A percentile compares a stretch with the other conserved stretches of the same genome.
Conservation (phyloP, 768 basidiomycete genomes). For the Macrolepiota dolichaula region DNA sequence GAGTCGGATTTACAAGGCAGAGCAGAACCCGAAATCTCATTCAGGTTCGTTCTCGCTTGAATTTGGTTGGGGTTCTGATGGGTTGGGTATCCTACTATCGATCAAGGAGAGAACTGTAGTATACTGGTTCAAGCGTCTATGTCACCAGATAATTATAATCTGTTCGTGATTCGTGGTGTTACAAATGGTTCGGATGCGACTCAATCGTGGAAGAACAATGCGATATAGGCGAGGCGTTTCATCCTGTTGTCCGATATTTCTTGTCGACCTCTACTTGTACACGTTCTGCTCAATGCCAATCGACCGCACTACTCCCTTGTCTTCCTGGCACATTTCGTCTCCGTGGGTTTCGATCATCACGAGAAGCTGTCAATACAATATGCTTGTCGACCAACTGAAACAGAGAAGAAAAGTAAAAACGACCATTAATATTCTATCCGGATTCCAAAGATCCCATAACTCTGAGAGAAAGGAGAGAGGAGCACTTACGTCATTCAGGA, state of each 20-base stretch:
- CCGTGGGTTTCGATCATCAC: constrained; percentile 54
- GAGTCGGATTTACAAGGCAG: background rate
- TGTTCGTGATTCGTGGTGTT: background rate
- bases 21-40: background rate
- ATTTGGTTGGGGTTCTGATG: constrained; percentile 1
- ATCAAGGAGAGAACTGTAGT: background rate
- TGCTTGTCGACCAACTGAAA: constrained; percentile 78
- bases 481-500: constrained; percentile 79
- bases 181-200: background rate
- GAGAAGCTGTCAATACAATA: constrained; percentile 51
- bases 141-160: background rate
- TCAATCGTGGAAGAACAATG: constrained; percentile 3
- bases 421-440: constrained; percentile 1
- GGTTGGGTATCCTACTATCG: background rate
- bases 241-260: background rate
- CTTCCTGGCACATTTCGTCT: constrained; percentile 46
- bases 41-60: background rate
- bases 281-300: constrained; percentile 46
- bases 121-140: background rate
- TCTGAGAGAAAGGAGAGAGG: background rate
- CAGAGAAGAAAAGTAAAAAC: constrained; percentile 3
- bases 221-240: constrained; percentile 12
- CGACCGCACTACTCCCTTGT: constrained; percentile 35
- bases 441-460: background rate
- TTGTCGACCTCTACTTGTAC: constrained; percentile 28